Base-by-base conservation (phyloP, 345 rosid species). In the Camelina sativa region DNA sequence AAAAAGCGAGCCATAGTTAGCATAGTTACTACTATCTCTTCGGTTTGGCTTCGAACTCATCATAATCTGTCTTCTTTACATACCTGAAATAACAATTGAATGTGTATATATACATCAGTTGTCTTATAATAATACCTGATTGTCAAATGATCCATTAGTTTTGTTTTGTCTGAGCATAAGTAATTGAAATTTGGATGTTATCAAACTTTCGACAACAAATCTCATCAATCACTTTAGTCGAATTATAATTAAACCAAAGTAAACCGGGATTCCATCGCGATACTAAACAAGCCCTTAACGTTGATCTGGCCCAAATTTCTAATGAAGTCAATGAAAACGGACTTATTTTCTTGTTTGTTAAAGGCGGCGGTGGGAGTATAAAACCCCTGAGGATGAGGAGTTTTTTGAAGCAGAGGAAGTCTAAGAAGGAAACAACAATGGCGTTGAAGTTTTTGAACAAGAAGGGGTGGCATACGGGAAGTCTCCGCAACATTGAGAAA, bases 381-480 rank as follows among this genome's bases (percentile, higher is more conserved):
- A 46, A 58, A 65, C 4, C 7, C 57, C 34, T 28, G 1, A 20
- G 22, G 30, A 28, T 52, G 72, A 66, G 58, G 60, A 66, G 58
- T 32, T 56, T 74, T 63, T 65, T 13, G 23, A 40, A 41, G 41
- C 7, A 4, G 30, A 23, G 30, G 30, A 28, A 28, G 5, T 28
- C 30, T 28, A 28, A 8, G 41, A 38, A 69, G 11, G 65, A 30
- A 53, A 22, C 10, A 62, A 92, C 28, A 25, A 25, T 92, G 98
- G 98, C 90, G 54, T 74, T 92, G 87, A 93, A 93, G 86, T 93
- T 93, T 82, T 75, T 91, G 85, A 93, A 91, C 89, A 89, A 93
- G 94, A 93, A 93, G 83, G 98, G 98, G 74, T 93, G 94, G 98
- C 98, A 91, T 75, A 88, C 97, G 28, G 98, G 98, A 35, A 91